Percentiles rank a stretch among this genome's conserved stretches.
phyloP scores from a whole-genome alignment of 1,284 basidiomycete species.

The Bjerkandera adusta region DNA sequence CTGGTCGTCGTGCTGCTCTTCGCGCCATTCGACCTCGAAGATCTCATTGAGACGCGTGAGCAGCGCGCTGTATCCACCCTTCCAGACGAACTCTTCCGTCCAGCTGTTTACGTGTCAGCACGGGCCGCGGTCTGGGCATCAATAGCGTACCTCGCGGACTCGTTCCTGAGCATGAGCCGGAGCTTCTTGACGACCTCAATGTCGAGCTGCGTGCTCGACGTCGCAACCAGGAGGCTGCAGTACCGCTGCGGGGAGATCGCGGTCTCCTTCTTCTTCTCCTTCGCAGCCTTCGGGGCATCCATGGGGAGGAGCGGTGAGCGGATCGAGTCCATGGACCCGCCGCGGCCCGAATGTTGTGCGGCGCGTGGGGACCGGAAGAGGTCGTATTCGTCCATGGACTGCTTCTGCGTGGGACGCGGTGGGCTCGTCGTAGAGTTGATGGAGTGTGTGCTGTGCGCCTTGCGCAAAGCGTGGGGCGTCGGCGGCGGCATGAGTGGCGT shows the following conservation, averaged over 20 bases:
- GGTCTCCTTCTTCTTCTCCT: slow-evolving; percentile 19
- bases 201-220: slow-evolving; percentile 68
- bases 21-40: slow-evolving; percentile 95
- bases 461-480: slow-evolving; percentile 43
- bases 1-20: slow-evolving; percentile 97
- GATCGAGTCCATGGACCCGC: slow-evolving; percentile 17
- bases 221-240: slow-evolving; percentile 59
- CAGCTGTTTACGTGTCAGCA: slow-evolving; percentile 48
- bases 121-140: too few species aligned
- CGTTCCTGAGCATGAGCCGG: slow-evolving; percentile 79
- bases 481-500: slow-evolving; percentile 32
- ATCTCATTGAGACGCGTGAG: slow-evolving; percentile 89
- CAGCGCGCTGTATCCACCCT: slow-evolving; percentile 85
- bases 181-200: slow-evolving; percentile 77
- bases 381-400: slow-evolving; percentile 30
- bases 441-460: slow-evolving; percentile 65
- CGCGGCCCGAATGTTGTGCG: slow-evolving; percentile 25
- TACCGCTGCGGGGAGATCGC: slow-evolving; percentile 51
- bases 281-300: slow-evolving; percentile 25
- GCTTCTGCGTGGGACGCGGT: slow-evolving; percentile 39
- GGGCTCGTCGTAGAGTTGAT: slow-evolving; percentile 57
- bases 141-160: slow-evolving; percentile 73
- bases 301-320: slow-evolving; percentile 10
- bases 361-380: slow-evolving; percentile 18
- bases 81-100: slow-evolving; percentile 86